Evolutionary conservation across 768 basidiomycete species (phyloP), one percentile per base, ranked within the genome.

Genomic region (Lentinula lateritia): DNA sequence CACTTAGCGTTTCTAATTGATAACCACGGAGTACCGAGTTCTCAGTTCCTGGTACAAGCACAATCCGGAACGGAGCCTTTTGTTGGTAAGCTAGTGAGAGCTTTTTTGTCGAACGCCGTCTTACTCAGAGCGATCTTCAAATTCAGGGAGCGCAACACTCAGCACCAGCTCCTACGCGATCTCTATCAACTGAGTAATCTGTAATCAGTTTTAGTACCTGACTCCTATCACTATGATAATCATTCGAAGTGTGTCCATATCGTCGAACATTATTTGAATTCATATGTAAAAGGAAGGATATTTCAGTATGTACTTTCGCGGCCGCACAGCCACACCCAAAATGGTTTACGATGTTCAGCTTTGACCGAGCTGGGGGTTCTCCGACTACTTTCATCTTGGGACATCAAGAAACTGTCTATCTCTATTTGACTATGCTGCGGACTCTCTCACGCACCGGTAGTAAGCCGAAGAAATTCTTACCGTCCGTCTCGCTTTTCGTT

Each of bases 1-100:
- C n/a, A 39, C 62, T 0, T 56, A 75, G 73, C 64, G 20, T 75
- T 67, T 67, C 70, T 75, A 12, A 62, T 66, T 23, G 56, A 57
- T 9, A 72, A 68, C 54, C 68, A 75, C 54, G 71, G 70, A 16
- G 70, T 75, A 1, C 65, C 73, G n/a, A 68, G 71, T 12, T 71
- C 65, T 35, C 70, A 74, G 38, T 72, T 69, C 65, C 61, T 75
- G 20, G 74, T 75, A 6, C 74, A 75, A 60, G 72, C 73, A 2
- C 74, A 75, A 59, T 69, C 71, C 23, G 74, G 74, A 50, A 74
- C 74, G 0, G 74, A 75, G 61, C 72, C 73, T 9, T 75, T 75
- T 59, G 61, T 70, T 53, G 72, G 73, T 73, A 16, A 56, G 66
- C 35, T 28, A 28, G 3, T 28, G 28, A 28, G 28, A 28, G 28